Percentiles rank a stretch among this genome's conserved stretches.
Conservation (phyloP, 1,139 yeast species). For the Candida albicans region DNA sequence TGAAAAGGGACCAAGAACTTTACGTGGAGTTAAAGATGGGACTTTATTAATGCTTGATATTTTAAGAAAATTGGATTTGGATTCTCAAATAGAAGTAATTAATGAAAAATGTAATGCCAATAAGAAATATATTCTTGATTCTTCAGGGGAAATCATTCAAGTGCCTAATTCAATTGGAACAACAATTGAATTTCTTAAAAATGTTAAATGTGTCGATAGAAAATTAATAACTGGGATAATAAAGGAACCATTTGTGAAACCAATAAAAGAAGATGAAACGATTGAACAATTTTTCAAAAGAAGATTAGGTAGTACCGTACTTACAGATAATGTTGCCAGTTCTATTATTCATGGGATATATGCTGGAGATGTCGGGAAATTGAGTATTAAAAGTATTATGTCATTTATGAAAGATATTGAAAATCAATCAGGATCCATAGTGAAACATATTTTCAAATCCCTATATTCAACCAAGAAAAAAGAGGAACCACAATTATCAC, state of each 20-base stretch:
- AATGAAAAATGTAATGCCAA: constrained; percentile 54
- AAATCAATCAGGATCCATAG: constrained; percentile 57
- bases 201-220: constrained; percentile 11
- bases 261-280: constrained; percentile 57
- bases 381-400: constrained; percentile 65
- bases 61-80: constrained; percentile 42
- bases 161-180: constrained; percentile 50
- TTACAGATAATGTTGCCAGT: constrained; percentile 69
- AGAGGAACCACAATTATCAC: constrained; percentile 18
- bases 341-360: constrained; percentile 89
- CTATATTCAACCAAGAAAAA: constrained; percentile 10
- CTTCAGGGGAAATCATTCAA: constrained; percentile 41
- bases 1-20: constrained; percentile 77
- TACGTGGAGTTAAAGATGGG: constrained; percentile 70
- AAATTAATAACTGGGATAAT: constrained; percentile 32
- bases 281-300: constrained; percentile 67
- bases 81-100: constrained; percentile 50
- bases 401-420: constrained; percentile 58
- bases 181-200: constrained; percentile 40
- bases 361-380: constrained; percentile 73
- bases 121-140: constrained; percentile 56
- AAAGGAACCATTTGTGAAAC: constrained; percentile 42
- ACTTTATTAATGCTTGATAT: constrained; percentile 61
- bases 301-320: constrained; percentile 57
- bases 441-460: constrained; percentile 30